phyloP scores from a whole-genome alignment of 176 grass and related monocot genomes.

The Cymbopogon citratus region DNA sequence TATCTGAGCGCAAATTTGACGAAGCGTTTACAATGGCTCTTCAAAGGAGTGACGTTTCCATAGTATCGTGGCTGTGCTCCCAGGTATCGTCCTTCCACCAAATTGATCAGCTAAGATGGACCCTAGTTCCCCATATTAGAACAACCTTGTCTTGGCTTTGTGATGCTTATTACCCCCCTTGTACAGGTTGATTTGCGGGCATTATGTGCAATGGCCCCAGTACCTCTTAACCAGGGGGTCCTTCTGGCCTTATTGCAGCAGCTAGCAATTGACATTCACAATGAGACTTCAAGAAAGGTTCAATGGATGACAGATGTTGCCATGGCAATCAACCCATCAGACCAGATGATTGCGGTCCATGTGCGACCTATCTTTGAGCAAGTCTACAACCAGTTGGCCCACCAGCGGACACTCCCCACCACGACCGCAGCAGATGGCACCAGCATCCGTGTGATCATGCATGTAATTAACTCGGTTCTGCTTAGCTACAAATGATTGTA shows the following conservation, averaged over 20 bases:
- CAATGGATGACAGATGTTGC: conserved; percentile 94
- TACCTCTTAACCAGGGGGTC: conserved; percentile 84
- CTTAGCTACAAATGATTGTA: conserved; percentile 80
- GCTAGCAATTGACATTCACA: conserved; percentile 79
- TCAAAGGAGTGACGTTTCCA: conserved; percentile 87
- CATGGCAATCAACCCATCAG: conserved; percentile 77
- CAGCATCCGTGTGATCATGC: conserved; percentile 69
- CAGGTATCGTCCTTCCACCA: conserved; percentile 50
- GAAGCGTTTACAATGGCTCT: conserved; percentile 96
- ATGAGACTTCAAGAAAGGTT: conserved; percentile 62
- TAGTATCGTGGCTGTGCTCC: conserved; percentile 94
- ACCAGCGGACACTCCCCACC: conserved; percentile 57
- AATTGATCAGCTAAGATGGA: conserved; percentile 4
- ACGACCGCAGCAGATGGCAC: conserved; percentile 40
- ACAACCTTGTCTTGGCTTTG: not conserved
- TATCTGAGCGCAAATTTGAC: conserved; percentile 78
- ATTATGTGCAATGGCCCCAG: conserved; percentile 49
- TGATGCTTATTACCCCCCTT: conserved; percentile 26
- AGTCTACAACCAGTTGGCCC: conserved; percentile 61
- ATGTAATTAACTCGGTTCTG: conserved; percentile 92
- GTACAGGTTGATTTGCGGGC: conserved; percentile 84
- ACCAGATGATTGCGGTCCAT: conserved; percentile 59
- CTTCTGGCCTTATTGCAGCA: conserved; percentile 95
- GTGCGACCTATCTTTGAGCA: conserved; percentile 95
- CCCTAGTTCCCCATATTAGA: conserved; percentile 1